These are phyloP conservation scores for Inga laurina DNA, from an alignment of 306 rosid genomes.

Conservation along the genomic window DNA sequence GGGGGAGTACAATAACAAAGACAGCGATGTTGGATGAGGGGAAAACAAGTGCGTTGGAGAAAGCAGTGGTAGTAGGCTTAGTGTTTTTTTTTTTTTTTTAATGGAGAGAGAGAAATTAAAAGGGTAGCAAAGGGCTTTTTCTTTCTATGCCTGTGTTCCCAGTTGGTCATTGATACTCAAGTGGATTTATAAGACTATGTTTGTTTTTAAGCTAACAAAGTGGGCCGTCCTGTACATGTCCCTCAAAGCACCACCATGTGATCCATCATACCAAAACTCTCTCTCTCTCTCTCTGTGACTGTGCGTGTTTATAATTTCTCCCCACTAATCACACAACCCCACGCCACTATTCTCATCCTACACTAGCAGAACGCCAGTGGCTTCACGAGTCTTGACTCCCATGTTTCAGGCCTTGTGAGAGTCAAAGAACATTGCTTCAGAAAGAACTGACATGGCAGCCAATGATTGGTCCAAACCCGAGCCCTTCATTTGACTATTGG, in stretches of 20 bases:
- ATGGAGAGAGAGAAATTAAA: conserved; percentile 27
- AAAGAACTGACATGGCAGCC: conserved; percentile 37
- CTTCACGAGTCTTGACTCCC: conserved; percentile 39
- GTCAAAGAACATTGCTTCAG: conserved; percentile 23
- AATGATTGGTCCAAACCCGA: conserved; percentile 29
- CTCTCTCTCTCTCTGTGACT: background rate
- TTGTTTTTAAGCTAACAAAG: conserved; percentile 73
- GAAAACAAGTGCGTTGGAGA: conserved; percentile 81
- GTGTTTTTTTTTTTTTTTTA: conserved; percentile 26
- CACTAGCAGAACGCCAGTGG: background rate
- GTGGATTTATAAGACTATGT: conserved; percentile 67
- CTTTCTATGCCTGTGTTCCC: conserved; percentile 64
- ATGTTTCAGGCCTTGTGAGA: conserved; percentile 38
- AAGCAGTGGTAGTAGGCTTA: conserved; percentile 50
- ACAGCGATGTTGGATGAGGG: conserved; percentile 72
- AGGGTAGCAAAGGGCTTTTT: conserved; percentile 36
- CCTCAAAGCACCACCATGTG: conserved; percentile 79
- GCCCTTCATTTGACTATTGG: background rate
- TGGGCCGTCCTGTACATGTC: conserved; percentile 86
- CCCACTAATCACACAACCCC: conserved; percentile 42
- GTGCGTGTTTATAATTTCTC: background rate
- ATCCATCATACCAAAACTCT: conserved; percentile 61
- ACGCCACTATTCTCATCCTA: conserved; percentile 31
- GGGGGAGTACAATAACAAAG: conserved; percentile 50
- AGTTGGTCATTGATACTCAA: conserved; percentile 71